These are phyloP conservation scores for Fomitopsis pulvina DNA, from an alignment of 768 basidiomycete genomes.

Conservation along the genomic window DNA sequence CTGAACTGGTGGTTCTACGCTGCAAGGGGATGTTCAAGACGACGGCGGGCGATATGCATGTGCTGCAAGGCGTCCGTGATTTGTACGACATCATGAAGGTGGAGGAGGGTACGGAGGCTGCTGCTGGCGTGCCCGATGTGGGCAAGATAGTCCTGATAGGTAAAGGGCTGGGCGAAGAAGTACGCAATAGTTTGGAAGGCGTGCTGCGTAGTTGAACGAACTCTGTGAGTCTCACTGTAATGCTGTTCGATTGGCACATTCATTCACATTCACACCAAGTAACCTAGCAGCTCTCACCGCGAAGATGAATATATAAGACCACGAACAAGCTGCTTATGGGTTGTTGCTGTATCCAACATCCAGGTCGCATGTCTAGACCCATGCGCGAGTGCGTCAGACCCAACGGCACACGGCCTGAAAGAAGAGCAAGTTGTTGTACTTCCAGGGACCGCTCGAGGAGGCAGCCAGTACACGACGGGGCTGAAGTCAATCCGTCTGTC, in stretches of 20 bases:
- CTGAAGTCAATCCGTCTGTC: too few relatives aligned
- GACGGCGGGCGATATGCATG: slow-evolving; percentile 48
- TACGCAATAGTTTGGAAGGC: slow-evolving; percentile 43
- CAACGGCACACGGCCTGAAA: too few relatives aligned
- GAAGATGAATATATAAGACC: neutral
- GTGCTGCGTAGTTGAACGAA: slow-evolving; percentile 3
- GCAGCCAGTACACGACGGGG: too few relatives aligned
- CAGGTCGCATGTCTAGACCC: neutral
- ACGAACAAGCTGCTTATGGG: neutral
- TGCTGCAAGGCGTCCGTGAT: slow-evolving; percentile 88
- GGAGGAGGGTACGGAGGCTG: slow-evolving; percentile 25
- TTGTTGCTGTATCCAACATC: neutral
- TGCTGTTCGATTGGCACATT: too few relatives aligned
- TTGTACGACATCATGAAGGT: slow-evolving; percentile 75
- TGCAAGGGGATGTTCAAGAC: slow-evolving; percentile 79
- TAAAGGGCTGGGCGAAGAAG: slow-evolving; percentile 57
- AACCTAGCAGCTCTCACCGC: too few relatives aligned
- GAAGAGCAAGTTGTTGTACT: too few relatives aligned
- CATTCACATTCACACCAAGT: too few relatives aligned
- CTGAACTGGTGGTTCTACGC: slow-evolving; percentile 58
- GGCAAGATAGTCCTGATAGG: slow-evolving; percentile 90
- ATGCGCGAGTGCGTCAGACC: neutral
- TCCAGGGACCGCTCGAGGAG: too few relatives aligned
- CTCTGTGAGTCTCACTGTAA: too few relatives aligned
- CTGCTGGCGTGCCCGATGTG: slow-evolving; percentile 44